A percentile compares a stretch with the other conserved stretches of the same genome.
phyloP scores from a whole-genome alignment of 2,329 filamentous ascomycete genomes.

The Sclerotinia borealis region DNA sequence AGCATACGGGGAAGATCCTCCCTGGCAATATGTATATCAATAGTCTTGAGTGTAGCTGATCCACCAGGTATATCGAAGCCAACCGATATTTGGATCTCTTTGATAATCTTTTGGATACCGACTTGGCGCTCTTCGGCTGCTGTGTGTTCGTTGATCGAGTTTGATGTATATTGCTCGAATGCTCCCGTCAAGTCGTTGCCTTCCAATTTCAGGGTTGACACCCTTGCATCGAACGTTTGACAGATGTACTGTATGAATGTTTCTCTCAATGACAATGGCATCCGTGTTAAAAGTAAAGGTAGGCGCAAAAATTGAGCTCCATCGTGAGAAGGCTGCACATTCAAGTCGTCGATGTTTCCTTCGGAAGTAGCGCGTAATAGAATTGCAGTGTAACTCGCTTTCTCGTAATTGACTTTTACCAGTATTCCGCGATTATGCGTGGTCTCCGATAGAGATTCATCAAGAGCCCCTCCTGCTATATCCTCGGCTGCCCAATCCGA shows the following conservation, averaged over 20 bases:
- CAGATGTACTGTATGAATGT: constrained; percentile 38
- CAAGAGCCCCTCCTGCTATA: background rate
- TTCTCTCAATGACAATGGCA: constrained; percentile 39
- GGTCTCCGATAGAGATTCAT: constrained; percentile 7
- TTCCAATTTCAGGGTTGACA: constrained; percentile 34
- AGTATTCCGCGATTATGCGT: constrained; percentile 25
- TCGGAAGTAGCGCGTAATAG: constrained; percentile 19
- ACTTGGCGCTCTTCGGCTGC: constrained; percentile 20
- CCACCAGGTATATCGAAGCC: constrained; percentile 28
- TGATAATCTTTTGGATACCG: constrained; percentile 20
- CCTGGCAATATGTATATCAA: constrained; percentile 38
- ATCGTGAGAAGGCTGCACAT: constrained; percentile 11
- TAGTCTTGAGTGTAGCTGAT: constrained; percentile 33
- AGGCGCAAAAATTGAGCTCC: constrained; percentile 36
- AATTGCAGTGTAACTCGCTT: constrained; percentile 27
- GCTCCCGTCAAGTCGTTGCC: constrained; percentile 33
- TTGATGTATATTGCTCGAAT: constrained; percentile 29
- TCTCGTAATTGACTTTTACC: constrained; percentile 29
- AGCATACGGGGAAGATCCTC: constrained; percentile 35
- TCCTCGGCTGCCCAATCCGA: constrained; percentile 29
- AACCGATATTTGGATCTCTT: constrained; percentile 25
- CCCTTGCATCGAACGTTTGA: constrained; percentile 39
- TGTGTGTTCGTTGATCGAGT: constrained; percentile 20
- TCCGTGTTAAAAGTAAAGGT: constrained; percentile 40
- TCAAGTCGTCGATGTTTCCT: constrained; percentile 14